Evolutionary conservation across 2,329 filamentous ascomycete genomes (phyloP), one percentile per base, ranked within the genome.

Genomic region (Botrytis elliptica): DNA sequence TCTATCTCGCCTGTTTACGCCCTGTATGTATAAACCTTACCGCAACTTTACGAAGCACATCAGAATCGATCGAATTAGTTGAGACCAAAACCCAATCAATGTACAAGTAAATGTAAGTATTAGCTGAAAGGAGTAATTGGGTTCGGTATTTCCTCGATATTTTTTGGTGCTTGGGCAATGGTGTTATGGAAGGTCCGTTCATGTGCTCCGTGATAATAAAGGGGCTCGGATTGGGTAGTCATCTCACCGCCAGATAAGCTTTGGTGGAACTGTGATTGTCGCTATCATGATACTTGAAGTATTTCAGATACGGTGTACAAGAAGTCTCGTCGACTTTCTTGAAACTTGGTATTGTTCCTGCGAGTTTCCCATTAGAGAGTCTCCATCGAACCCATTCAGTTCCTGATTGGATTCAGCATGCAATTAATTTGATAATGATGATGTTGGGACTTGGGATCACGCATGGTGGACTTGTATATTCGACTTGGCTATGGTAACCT

Each of bases 181-280:
- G 36, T 55, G 18, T n/a, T 29, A 59, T 49, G 25, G n/a, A 69
- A 57, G 36, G 29, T 52, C 44, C 59, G 22, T 57, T 59, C 55
- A n/a, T 72, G 55, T 69, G 71, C 49, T 65, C 62, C 59, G 42
- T 60, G 63, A 73, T 73, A 62, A 46, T 42, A 68, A 73, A 52
- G 52, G 52, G 63, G 44, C 52, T 73, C 33, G 71, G 64, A 73
- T 73, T 69, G 71, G 64, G 20, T 62, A 20, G 55, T 22, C 40
- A n/a, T 16, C 57, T 69, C 71, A 73, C 71, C 71, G 71, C 71
- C 60, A 73, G 55, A 73, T 73, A 72, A 72, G 71, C 64, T 68
- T 69, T 60, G 71, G 71, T 69, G 71, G 62, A 59, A 72, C 71
- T 72, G 18, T 42, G 66, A 68, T 68, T 68, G 36, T 68, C 36